phyloP scores from a whole-genome alignment of 192 early-diverging fungal species.

The Spinellus fusiger region DNA sequence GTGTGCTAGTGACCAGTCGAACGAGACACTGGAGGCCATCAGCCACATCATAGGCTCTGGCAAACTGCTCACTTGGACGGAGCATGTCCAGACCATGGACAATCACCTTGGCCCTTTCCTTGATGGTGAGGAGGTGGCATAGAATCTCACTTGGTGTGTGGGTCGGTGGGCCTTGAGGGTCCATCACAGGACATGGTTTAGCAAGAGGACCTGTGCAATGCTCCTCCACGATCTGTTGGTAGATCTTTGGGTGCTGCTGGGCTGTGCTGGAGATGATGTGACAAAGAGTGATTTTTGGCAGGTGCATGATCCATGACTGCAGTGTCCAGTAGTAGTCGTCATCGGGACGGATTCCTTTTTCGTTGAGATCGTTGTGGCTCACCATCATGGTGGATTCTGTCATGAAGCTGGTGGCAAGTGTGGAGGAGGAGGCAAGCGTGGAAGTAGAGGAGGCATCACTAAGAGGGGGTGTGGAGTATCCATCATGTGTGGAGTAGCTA shows the following conservation, averaged over 20 bases:
- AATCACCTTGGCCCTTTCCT: background rate
- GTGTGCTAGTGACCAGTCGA: background rate
- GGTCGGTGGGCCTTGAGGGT: too few species aligned
- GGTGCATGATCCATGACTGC: background rate
- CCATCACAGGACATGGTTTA: too few species aligned
- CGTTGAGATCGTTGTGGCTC: background rate
- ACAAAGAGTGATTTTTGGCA: conserved; percentile 11
- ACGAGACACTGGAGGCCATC: background rate
- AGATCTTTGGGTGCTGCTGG: conserved; percentile 4
- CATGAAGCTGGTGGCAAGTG: background rate
- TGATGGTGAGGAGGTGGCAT: background rate
- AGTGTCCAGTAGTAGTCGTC: conserved; percentile 1
- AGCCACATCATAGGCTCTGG: conserved; percentile 4
- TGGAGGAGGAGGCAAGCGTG: background rate
- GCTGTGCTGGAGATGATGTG: conserved; percentile 10
- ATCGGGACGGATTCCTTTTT: background rate
- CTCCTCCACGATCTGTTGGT: background rate
- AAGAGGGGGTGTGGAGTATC: too few species aligned
- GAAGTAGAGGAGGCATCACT: too few species aligned
- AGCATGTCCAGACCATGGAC: conserved; percentile 8
- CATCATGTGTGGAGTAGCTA: too few species aligned
- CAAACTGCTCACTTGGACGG: conserved; percentile 19
- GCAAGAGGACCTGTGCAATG: too few species aligned
- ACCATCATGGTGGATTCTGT: conserved; percentile 1
- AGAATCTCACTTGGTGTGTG: too few species aligned